phyloP scores from a whole-genome alignment of 306 rosid species.

The Cicer arietinum region DNA sequence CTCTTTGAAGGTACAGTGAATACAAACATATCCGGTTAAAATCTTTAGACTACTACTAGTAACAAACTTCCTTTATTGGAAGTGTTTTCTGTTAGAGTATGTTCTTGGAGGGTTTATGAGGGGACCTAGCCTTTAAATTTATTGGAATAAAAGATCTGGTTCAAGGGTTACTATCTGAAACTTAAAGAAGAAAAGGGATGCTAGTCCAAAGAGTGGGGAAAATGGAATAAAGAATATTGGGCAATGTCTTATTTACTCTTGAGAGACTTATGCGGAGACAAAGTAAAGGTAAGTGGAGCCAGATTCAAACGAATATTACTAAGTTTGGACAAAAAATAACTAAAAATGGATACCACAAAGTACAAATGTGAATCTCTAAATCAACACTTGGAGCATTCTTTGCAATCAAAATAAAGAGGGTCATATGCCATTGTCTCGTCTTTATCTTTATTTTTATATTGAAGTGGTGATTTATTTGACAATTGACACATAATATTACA shows the following conservation, averaged over 20 bases:
- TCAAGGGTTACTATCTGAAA: constrained; percentile 34
- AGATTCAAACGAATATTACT: constrained; percentile 12
- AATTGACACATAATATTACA: background rate
- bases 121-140: constrained; percentile 7
- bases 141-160: constrained; percentile 38
- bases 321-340: too few species aligned
- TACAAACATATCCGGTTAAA: background rate
- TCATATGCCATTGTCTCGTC: background rate
- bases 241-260: constrained; percentile 39
- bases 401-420: constrained; percentile 35
- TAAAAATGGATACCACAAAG: too few species aligned
- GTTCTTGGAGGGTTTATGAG: background rate
- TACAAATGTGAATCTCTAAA: too few species aligned
- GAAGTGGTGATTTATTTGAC: constrained; percentile 26
- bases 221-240: constrained; percentile 44
- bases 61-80: constrained; percentile 16
- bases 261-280: constrained; percentile 29
- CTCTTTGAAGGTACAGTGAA: constrained; percentile 15
- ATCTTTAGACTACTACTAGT: constrained; percentile 4
- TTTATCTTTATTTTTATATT: background rate
- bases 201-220: constrained; percentile 35
- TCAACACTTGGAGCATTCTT: too few species aligned
- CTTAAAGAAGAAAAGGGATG: constrained; percentile 47
- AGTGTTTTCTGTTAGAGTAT: background rate
- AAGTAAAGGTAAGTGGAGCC: constrained; percentile 40